Evolutionary conservation across 1,284 basidiomycete species (phyloP), one percentile per base, ranked within the genome.

Genomic region (Porogramme epimiltina): DNA sequence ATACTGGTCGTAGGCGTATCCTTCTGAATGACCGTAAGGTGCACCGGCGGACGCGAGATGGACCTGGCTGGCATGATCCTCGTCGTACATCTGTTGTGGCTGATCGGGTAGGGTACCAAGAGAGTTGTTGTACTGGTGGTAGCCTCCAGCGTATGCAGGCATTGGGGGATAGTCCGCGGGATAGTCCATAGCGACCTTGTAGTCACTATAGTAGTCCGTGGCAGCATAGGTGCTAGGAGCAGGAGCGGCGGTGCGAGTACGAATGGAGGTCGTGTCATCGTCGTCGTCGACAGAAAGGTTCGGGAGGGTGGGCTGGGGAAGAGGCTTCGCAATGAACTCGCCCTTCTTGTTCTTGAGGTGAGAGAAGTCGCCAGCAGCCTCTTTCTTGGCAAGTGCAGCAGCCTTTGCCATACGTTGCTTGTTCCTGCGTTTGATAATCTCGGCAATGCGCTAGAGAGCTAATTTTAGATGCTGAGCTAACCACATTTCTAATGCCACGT

Each of bases 241-340:
- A 13, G 84, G 73, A 24, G 77, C 73, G 22, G 73, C 76, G 8
- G 9, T 15, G 46, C 80, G 81, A 31, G 83, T 87, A 52, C 76
- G 74, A 58, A 82, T 72, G 11, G 85, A 85, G 2, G 79, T 72
- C 18, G 73, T 68, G 52, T 91, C 85, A 58, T 88, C 83, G 56
- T 90, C 88, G 57, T 96, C 91, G 56, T 93, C 89, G 52, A 97
- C 77, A 19, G 85, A 89, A 48, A 99, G 80, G 57, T 91, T 90
- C n/a, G 95, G 95, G 42, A 98, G 80, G 2, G 95, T 99, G 0
- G 95, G 95, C 71, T 97, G 94, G n/a, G 91, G 91, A 20, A 93
- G 78, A n/a, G 91, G 89, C 58, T 89, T 82, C 18, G 80, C 84
- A 48, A 92, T 79, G 63, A 92, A 73, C 66, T 93, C 87, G 47